phyloP scores from a whole-genome alignment of 2,329 filamentous ascomycete genomes.

The Thermoascus crustaceus region DNA sequence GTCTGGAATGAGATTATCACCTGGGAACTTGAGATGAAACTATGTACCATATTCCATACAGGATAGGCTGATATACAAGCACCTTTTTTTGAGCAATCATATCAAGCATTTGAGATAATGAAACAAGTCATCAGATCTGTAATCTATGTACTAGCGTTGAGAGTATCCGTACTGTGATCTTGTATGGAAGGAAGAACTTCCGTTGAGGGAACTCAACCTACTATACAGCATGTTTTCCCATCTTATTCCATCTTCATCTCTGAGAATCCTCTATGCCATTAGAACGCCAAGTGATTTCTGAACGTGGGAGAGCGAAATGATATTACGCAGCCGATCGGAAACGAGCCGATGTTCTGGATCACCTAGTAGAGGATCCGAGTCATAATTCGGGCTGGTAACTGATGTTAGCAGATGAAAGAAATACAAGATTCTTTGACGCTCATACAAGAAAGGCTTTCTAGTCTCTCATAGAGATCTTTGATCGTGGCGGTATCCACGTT shows the following conservation, averaged over 20 bases:
- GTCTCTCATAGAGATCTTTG: slow-evolving; percentile 71
- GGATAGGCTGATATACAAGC: too few species aligned
- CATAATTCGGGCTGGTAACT: slow-evolving; percentile 35
- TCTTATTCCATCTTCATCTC: slow-evolving; percentile 9
- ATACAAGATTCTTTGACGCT: slow-evolving; percentile 9
- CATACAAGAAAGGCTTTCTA: slow-evolving; percentile 75
- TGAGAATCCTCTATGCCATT: slow-evolving; percentile 4
- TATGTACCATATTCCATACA: too few species aligned
- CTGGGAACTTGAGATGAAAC: too few species aligned
- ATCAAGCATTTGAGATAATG: too few species aligned
- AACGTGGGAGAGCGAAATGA: neutral
- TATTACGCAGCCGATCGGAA: too few species aligned
- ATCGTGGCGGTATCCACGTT: slow-evolving; percentile 73
- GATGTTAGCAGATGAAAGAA: slow-evolving; percentile 7
- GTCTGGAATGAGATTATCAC: too few species aligned
- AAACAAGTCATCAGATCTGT: too few species aligned
- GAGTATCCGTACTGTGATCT: neutral
- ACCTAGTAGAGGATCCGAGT: slow-evolving; percentile 38
- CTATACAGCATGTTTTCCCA: slow-evolving; percentile 6
- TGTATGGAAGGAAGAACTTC: neutral
- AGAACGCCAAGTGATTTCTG: neutral
- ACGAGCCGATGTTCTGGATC: neutral
- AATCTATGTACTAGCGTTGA: too few species aligned
- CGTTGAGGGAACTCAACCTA: slow-evolving; percentile 13
- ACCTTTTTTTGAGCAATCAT: too few species aligned